Base-by-base conservation (phyloP, 2,329 filamentous ascomycete genomes). In the Xylariaceae sp. region DNA sequence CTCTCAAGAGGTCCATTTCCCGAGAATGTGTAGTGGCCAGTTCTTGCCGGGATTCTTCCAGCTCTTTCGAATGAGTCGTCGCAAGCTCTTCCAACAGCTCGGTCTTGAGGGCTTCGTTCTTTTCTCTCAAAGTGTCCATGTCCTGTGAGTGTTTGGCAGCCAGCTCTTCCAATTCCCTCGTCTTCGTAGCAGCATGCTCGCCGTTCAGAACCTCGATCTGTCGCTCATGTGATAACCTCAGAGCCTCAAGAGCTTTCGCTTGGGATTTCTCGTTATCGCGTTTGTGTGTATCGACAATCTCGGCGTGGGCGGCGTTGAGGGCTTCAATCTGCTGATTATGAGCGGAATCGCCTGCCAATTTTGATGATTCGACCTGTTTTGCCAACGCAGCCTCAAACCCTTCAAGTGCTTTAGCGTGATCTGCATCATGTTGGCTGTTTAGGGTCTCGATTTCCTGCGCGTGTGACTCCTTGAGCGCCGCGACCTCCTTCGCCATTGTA, bases 291-390 rank as follows among this genome's bases (percentile, higher is more conserved):
- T 64, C 63, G 17, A 66, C 45, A 33, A 67, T 61, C 45, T 66
- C 61, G 14, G 55, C 54, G 38, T 67, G 63, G 10, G 64, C 64
- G 35, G 58, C 57, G 19, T 65, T 63, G 1, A 66, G 50, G 1
- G 62, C 62, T 35, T 64, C 63, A 22, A 67, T 64, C 39, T 63
- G 61, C 38, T 61, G 50, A 39, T 39, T 57, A 15, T 61, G 63
- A 18, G 64, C 59, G 6, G 54, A 62, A 22, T 65, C 52, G n/a
- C 62, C 63, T 51, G 65, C 63, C 1, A 49, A 54, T 49, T 65
- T 64, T 7, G 65, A 64, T 11, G 63, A 66, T 44, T 65, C 62
- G 2, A 65, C 48, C 45, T 67, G 64, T 42, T 67, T 67, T 22
- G 58, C 60, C 19, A 67, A 43, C 33, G 62, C 61, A 6, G 61